phyloP scores from a whole-genome alignment of 2,329 filamentous ascomycete species.

The Colletotrichum costaricense region DNA sequence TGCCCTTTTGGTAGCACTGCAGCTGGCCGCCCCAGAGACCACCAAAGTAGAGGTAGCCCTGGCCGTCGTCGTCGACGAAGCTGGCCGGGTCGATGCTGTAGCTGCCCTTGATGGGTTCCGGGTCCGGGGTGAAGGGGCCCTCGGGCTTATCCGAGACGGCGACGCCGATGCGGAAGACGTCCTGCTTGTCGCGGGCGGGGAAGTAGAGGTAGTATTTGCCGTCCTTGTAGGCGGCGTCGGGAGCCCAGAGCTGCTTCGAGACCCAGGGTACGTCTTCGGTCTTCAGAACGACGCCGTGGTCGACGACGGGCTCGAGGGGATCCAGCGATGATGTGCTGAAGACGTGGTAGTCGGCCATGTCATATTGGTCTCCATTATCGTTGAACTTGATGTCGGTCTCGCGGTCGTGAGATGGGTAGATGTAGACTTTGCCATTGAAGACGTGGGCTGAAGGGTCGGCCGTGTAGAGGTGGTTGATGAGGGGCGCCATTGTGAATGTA shows the following conservation, averaged over 20 bases:
- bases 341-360: constrained; percentile 88
- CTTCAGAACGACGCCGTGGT: constrained; percentile 78
- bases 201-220: constrained; percentile 82
- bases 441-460: constrained; percentile 85
- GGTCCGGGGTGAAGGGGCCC: constrained; percentile 76
- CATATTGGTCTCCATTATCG: constrained; percentile 88
- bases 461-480: constrained; percentile 82
- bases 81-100: constrained; percentile 83
- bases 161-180: constrained; percentile 80
- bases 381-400: constrained; percentile 81
- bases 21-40: constrained; percentile 86
- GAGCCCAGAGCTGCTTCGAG: constrained; percentile 83
- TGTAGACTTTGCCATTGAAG: constrained; percentile 79
- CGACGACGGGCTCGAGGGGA: constrained; percentile 69
- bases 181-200: constrained; percentile 77
- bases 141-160: constrained; percentile 72
- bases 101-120: constrained; percentile 72
- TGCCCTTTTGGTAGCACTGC: constrained; percentile 75
- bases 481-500: constrained; percentile 58
- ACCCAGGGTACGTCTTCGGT: constrained; percentile 79
- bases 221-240: constrained; percentile 76
- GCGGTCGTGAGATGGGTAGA: constrained; percentile 85
- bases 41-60: constrained; percentile 72
- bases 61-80: constrained; percentile 71
- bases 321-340: constrained; percentile 68